Conservation (phyloP, 1,284 basidiomycete genomes). For the Sanghuangporus sanghuang region DNA sequence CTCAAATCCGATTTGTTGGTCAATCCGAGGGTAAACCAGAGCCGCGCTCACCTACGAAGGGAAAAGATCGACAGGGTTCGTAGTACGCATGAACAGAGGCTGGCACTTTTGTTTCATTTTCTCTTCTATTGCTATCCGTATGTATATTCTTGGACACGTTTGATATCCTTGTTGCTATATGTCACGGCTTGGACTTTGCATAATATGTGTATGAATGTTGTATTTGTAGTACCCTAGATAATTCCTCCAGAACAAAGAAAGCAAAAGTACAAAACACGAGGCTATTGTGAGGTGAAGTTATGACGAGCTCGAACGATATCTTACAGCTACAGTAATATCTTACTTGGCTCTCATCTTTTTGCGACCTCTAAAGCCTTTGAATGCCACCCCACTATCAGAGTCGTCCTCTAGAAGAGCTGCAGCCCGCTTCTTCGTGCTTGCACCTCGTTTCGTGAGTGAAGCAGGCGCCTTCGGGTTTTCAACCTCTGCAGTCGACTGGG, state of each 20-base stretch:
- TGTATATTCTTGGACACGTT: not conserved
- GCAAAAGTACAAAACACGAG: too few species aligned
- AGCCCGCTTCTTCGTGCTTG: constrained; percentile 30
- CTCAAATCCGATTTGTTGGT: not conserved
- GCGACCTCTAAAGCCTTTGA: constrained; percentile 53
- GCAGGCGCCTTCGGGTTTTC: constrained; percentile 10
- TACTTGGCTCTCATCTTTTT: constrained; percentile 23
- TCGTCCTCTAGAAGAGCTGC: constrained; percentile 53
- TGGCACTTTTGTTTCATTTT: too few species aligned
- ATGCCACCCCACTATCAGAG: constrained; percentile 63
- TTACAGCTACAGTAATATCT: not conserved
- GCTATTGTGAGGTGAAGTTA: too few species aligned
- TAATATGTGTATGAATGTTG: not conserved
- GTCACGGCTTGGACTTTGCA: not conserved
- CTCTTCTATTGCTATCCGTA: too few species aligned
- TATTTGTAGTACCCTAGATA: not conserved
- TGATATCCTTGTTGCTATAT: not conserved
- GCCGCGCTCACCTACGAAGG: not conserved
- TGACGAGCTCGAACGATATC: not conserved
- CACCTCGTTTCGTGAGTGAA: constrained; percentile 19
- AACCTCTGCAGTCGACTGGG: constrained; percentile 27
- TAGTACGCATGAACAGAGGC: not conserved
- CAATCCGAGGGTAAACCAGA: not conserved
- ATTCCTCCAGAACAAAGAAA: not conserved
- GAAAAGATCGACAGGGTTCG: not conserved